A percentile compares a stretch with the other conserved stretches of the same genome.
These are phyloP conservation scores for Juncus inflexus DNA, from an alignment of 176 grass and related monocot genomes.

Conservation along the genomic window DNA sequence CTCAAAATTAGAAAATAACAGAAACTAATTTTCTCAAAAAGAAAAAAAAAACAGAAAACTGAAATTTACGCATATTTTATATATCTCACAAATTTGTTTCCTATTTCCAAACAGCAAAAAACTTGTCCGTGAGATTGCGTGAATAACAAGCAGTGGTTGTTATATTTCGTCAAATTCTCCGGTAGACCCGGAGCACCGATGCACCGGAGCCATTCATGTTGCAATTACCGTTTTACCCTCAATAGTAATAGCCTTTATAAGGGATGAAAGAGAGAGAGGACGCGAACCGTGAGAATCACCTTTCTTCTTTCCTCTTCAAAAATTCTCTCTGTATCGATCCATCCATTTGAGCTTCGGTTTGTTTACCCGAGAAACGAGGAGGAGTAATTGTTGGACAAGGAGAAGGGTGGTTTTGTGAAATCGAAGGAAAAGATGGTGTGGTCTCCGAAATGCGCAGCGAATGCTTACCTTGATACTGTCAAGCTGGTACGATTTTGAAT, in stretches of 20 bases:
- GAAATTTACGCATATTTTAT: not conserved
- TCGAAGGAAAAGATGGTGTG: slow-evolving; percentile 24
- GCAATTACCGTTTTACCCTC: not conserved
- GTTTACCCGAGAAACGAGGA: not conserved
- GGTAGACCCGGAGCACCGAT: slow-evolving; percentile 2
- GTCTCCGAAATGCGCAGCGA: slow-evolving; percentile 30
- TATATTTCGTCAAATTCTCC: not conserved
- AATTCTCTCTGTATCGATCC: not conserved
- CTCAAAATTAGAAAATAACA: not conserved
- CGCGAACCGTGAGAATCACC: slow-evolving; percentile 3
- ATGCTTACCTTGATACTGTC: slow-evolving; percentile 39
- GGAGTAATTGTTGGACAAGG: not conserved
- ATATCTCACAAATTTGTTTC: not conserved
- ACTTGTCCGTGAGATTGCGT: not conserved
- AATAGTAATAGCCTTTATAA: not conserved
- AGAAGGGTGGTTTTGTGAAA: not conserved
- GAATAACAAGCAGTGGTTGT: not conserved
- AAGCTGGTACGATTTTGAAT: slow-evolving; percentile 26
- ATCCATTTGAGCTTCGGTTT: not conserved
- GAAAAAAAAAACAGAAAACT: not conserved
- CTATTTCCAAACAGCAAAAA: not conserved
- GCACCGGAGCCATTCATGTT: slow-evolving; percentile 19
- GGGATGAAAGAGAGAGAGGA: slow-evolving; percentile 5
- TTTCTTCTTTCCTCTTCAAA: not conserved
- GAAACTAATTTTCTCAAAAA: not conserved